These are phyloP conservation scores for Candida krabiensis DNA, from an alignment of 805 yeast genomes.

Conservation along the genomic window DNA sequence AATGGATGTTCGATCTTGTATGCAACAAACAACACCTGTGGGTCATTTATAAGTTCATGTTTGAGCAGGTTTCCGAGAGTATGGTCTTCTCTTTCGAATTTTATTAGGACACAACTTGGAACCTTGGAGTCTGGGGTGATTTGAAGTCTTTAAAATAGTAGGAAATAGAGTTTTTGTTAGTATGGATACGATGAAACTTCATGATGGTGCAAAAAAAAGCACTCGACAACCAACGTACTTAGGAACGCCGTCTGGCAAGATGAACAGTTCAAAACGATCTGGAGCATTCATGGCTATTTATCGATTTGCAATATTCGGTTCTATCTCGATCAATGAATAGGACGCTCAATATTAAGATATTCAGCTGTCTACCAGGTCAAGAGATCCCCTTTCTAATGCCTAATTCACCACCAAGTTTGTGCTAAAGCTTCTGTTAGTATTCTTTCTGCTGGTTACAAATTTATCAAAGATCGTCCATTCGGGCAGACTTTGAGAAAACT, in stretches of 20 bases:
- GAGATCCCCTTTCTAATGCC: no score
- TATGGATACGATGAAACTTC: no score
- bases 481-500: no score
- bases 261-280: constrained; percentile 95
- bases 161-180: constrained; percentile 5
- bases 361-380: neutral
- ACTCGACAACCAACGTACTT: constrained; percentile 65
- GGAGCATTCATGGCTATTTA: constrained; percentile 79
- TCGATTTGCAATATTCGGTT: constrained; percentile 27
- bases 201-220: no score
- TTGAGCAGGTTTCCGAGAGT: constrained; percentile 89
- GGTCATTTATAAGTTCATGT: constrained; percentile 82
- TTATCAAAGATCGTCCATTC: no score
- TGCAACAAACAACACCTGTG: constrained; percentile 92
- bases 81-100: constrained; percentile 96
- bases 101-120: constrained; percentile 90
- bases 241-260: constrained; percentile 96
- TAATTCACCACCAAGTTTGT: no score
- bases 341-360: no score
- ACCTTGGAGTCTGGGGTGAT: constrained; percentile 93
- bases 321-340: no score
- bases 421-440: no score
- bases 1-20: constrained; percentile 98
- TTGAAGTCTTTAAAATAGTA: constrained; percentile 52
- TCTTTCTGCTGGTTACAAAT: no score